phyloP scores from a whole-genome alignment of 306 rosid genomes.

The Quercus dentata region DNA sequence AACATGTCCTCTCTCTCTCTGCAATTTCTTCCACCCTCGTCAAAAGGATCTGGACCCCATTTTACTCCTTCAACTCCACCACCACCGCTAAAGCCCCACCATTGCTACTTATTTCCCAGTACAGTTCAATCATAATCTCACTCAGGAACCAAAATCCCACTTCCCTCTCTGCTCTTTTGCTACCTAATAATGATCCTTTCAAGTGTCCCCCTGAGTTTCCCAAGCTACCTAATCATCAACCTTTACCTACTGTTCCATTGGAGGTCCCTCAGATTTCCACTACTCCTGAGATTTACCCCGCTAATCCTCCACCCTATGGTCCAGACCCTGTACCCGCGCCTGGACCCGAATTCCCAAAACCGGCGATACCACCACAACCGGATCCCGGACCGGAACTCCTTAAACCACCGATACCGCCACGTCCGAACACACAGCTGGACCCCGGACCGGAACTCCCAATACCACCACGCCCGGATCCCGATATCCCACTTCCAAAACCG shows the following conservation, averaged over 20 bases:
- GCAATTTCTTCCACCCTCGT: slow-evolving; percentile 36
- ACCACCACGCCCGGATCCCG: slow-evolving; percentile 21
- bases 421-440: background rate
- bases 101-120: background rate
- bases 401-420: background rate
- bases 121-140: background rate
- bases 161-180: background rate
- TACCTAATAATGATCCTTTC: background rate
- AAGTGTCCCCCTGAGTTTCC: slow-evolving; percentile 33
- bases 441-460: slow-evolving; percentile 18
- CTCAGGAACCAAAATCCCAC: background rate
- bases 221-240: slow-evolving; percentile 5
- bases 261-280: slow-evolving; percentile 25
- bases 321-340: slow-evolving; percentile 13
- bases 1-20: slow-evolving; percentile 23
- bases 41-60: slow-evolving; percentile 30
- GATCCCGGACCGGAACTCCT: slow-evolving; percentile 1
- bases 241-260: slow-evolving; percentile 24
- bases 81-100: background rate
- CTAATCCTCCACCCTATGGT: slow-evolving; percentile 23
- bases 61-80: background rate
- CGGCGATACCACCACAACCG: background rate
- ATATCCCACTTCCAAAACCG: slow-evolving; percentile 32
- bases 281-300: slow-evolving; percentile 31
- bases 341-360: slow-evolving; percentile 1